phyloP scores from a whole-genome alignment of 1,284 basidiomycete genomes.

The Chalciporus piperatoides region DNA sequence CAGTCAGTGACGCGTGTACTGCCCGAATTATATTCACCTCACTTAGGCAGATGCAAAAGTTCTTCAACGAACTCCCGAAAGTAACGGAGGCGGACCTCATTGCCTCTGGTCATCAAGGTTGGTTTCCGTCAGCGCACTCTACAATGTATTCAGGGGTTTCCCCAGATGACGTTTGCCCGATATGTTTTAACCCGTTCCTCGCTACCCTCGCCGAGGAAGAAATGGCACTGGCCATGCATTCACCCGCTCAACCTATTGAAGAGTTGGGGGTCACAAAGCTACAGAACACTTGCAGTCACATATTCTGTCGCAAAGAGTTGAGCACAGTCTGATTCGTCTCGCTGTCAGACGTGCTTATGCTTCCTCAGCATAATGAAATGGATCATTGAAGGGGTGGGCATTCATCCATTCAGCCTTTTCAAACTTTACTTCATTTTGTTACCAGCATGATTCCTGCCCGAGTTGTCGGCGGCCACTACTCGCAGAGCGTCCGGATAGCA shows the following conservation, averaged over 20 bases:
- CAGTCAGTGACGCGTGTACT: constrained; percentile 17
- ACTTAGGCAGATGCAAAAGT: constrained; percentile 33
- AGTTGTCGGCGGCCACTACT: constrained; percentile 53
- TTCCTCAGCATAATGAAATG: constrained; percentile 56
- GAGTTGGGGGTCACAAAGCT: constrained; percentile 65
- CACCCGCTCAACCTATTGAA: constrained; percentile 64
- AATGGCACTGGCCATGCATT: constrained; percentile 65
- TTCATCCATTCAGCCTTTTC: constrained; percentile 1
- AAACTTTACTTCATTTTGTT: constrained; percentile 11
- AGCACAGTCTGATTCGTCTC: constrained; percentile 12
- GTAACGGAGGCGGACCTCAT: constrained; percentile 42
- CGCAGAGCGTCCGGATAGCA: constrained; percentile 14
- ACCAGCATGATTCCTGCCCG: constrained; percentile 59
- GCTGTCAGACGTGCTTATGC: constrained; percentile 15
- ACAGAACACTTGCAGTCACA: constrained; percentile 58
- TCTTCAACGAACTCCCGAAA: constrained; percentile 39
- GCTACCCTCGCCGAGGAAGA: constrained; percentile 71
- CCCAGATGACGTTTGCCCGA: constrained; percentile 62
- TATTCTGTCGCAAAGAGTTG: constrained; percentile 75
- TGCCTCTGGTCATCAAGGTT: constrained; percentile 37
- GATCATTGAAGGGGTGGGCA: constrained; percentile 53
- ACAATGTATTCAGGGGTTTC: background rate
- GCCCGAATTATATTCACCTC: constrained; percentile 12
- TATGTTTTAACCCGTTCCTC: constrained; percentile 63
- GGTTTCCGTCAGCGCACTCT: background rate